Percentiles rank a stretch among this genome's conserved stretches.
These are phyloP conservation scores for Fusarium albosuccineum DNA, from an alignment of 2,329 filamentous ascomycete species.

Conservation along the genomic window DNA sequence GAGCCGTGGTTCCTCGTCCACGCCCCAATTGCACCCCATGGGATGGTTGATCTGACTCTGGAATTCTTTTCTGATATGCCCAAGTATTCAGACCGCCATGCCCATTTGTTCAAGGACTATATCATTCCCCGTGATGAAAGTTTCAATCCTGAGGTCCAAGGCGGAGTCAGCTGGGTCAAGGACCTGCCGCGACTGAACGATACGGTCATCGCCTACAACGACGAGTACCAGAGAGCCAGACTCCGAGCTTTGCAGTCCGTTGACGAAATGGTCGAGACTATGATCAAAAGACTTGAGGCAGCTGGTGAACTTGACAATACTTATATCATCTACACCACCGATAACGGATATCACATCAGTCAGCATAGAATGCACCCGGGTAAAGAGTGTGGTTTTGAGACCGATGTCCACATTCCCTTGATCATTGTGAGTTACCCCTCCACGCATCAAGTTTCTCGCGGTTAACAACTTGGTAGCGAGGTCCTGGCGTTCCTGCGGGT, in stretches of 20 bases:
- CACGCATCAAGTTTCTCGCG: background rate
- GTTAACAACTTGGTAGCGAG: background rate
- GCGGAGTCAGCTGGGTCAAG: conserved; percentile 3
- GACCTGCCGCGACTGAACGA: background rate
- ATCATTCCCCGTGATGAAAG: background rate
- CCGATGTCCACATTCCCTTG: conserved; percentile 4
- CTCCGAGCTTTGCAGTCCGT: background rate
- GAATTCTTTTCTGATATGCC: background rate
- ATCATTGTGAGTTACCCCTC: background rate
- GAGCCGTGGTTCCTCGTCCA: background rate
- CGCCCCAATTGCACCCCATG: background rate
- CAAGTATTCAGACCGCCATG: background rate
- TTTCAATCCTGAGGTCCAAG: background rate
- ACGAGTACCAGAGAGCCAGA: conserved; percentile 1
- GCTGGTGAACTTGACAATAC: conserved; percentile 12
- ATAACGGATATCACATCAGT: conserved; percentile 31
- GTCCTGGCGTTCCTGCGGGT: background rate
- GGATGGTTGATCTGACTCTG: background rate
- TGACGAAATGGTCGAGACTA: background rate
- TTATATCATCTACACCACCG: conserved; percentile 26
- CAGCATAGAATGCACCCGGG: conserved; percentile 26
- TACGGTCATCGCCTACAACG: background rate
- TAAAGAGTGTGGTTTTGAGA: conserved; percentile 14
- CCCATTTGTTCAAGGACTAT: background rate
- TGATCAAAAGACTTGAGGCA: background rate